Evolutionary conservation across 1,139 yeast species (phyloP), one percentile per base, ranked within the genome.

Genomic region (Starmera stellimalicola): DNA sequence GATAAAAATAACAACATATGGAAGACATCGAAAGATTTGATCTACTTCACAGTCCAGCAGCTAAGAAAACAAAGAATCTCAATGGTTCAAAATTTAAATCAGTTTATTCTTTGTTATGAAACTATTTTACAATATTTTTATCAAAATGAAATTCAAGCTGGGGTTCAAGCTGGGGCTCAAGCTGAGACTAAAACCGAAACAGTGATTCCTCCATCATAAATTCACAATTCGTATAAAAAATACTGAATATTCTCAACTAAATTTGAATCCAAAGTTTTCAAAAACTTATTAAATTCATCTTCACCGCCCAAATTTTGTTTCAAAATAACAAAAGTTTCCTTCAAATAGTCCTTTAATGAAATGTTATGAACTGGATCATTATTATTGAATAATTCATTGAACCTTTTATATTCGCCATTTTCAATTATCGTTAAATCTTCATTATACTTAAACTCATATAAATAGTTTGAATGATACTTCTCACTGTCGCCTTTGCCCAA

Each of bases 71-170:
- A 82, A 51, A 62, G 94, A 35, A 65, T 83, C 20, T 77, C 87
- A 12, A 83, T 83, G 94, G 94, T 83, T 5, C 94, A 83, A 52
- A 80, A 76, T 41, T 59, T 82, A 45, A 65, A 84, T 26, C 94
- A 83, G 55, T 82, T 74, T 50, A 68, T 75, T 27, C 65, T 82
- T 37, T 76, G 88, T 47, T 83, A 83, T 54, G 88, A 82, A 42
- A 57, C 70, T 3, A 54, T 69, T 6, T 37, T 60, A 18, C 47
- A 52, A 26, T 57, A 49, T 37, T 55, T 57, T 19, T n/a, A 27
- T 12, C 8, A 22, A 17, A n/a, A 29, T 19, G 26, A 31, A 14
- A 3, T 15, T n/a, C n/a, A 25, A 25, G 7, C 27, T n/a, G n/a
- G n/a, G n/a, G n/a, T n/a, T 20, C n/a, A 20, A n/a, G 24, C n/a